Evolutionary conservation across 225 moss, liverwort and hornwort genomes (phyloP), one percentile per base, ranked within the genome.

Genomic region (Asterella californica): DNA sequence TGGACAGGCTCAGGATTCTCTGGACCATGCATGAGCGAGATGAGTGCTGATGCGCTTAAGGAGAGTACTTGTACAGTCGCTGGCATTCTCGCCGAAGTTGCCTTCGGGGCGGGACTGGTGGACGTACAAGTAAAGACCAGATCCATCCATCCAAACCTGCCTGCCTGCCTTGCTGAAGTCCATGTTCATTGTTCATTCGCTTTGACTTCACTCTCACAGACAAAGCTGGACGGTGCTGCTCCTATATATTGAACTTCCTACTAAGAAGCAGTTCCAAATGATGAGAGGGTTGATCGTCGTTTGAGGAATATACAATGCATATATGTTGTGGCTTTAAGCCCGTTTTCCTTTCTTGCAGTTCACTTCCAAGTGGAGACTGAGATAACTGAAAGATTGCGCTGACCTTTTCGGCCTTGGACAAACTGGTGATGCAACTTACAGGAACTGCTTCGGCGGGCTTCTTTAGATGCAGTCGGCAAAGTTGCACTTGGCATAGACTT

Each of bases 91-190:
- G 17, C 70, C 2, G 34, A 71, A 14, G 70, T 70, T 11, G 22
- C 38, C 62, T n/a, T 34, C 75, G 49, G 45, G 42, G 34, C 24
- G 3, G 34, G 59, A 15, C 29, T 22, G 15, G 45, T 78, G 52
- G 72, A 78, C 49, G 73, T 84, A 70, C 81, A 81, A 79, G 84
- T 84, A 76, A 22, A 38, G n/a, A 42, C 38, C 66, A 66, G 34
- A 36, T 33, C 32, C 11, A 15, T 66, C 30, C 2, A 57, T 5
- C 57, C 2, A 57, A n/a, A n/a, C n/a, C n/a, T 21, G 57, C 19
- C 17, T 21, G 57, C 57, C 22, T 57, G 57, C 57, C 22, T 42
- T 42, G 42, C 42, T 7, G 7, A 42, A 42, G 42, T 42, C 42
- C 42, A 2, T 42, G 42, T 42, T 42, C 4, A 2, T 42, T 7